Evolutionary conservation across 176 grass and related monocot genomes (phyloP), one percentile per base, ranked within the genome.

Genomic region (Zoysia japonica): DNA sequence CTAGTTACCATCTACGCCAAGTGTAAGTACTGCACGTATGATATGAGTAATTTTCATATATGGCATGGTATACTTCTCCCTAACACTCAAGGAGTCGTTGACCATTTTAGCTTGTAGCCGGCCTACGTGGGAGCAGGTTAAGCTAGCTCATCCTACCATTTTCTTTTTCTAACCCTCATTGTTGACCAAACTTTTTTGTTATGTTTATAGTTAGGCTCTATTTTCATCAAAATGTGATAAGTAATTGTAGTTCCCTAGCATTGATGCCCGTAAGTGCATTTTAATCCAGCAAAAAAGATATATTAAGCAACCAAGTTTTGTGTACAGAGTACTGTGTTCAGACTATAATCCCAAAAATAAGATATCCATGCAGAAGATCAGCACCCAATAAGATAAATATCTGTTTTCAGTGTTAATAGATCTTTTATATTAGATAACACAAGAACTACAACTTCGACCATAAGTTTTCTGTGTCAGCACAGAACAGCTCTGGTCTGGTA

Each of bases 361-460:
- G 28, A 28, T 28, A 28, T 28, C 28, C 28, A 28, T 28, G 28
- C 28, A 28, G 28, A 28, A 0, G 28, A 28, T 28, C 28, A 52
- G 2, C 52, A 11, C 4, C 9, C 3, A 13, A 0, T 61, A 41
- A 35, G 28, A 28, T 14, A 4, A 53, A 9, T 71, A 61, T 61
- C 10, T 77, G 45, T 42, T 28, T 61, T 17, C 28, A 28, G 55
- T 78, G 36, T 65, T 69, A 11, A 47, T 73, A 97, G 93, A 93
- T 93, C 86, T 97, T 56, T 81, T 97, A 67, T 84, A 28, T 28
- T 28, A 28, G 0, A 28, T 28, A 28, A 28, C 28, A 87, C 78
- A 93, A 91, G 85, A 88, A 93, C 84, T 97, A 93, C 86, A 93
- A 83, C 76, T 97, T 97, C 78, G 84, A 97, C 67, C 86, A 97